These are phyloP conservation scores for Diaporthe caulivora DNA, from an alignment of 2,329 filamentous ascomycete species.

Conservation along the genomic window DNA sequence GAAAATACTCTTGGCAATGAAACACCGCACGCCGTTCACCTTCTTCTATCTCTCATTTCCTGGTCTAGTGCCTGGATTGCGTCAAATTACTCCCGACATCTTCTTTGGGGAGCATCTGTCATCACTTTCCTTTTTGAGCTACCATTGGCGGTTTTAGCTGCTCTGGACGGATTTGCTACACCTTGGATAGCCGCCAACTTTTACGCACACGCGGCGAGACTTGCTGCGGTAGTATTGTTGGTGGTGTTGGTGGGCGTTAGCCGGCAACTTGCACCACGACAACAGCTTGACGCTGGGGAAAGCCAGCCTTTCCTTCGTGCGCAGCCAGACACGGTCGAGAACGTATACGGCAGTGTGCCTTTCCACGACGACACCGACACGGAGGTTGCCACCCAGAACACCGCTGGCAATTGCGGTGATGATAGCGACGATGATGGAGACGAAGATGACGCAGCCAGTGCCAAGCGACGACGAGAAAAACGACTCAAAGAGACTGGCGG, in stretches of 20 bases:
- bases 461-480: slow-evolving; percentile 7
- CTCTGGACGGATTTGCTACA: neutral
- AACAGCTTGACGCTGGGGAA: neutral
- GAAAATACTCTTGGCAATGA: neutral
- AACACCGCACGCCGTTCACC: neutral
- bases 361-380: neutral
- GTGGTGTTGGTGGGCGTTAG: neutral
- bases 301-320: neutral
- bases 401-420: neutral
- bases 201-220: neutral
- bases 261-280: neutral
- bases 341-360: slow-evolving; percentile 5
- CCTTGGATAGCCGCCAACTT: neutral
- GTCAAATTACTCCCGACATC: neutral
- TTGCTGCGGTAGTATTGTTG: neutral
- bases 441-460: neutral
- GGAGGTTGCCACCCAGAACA: neutral
- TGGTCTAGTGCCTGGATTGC: slow-evolving; percentile 7
- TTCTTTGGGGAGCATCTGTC: neutral
- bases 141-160: neutral
- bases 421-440: slow-evolving; percentile 1
- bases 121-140: neutral
- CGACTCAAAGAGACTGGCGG: slow-evolving; percentile 26
- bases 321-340: neutral
- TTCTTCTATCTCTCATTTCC: neutral